A percentile compares a stretch with the other conserved stretches of the same genome.
These are phyloP conservation scores for Zanthoxylum bungeanum DNA, from an alignment of 345 rosid species.

Conservation along the genomic window DNA sequence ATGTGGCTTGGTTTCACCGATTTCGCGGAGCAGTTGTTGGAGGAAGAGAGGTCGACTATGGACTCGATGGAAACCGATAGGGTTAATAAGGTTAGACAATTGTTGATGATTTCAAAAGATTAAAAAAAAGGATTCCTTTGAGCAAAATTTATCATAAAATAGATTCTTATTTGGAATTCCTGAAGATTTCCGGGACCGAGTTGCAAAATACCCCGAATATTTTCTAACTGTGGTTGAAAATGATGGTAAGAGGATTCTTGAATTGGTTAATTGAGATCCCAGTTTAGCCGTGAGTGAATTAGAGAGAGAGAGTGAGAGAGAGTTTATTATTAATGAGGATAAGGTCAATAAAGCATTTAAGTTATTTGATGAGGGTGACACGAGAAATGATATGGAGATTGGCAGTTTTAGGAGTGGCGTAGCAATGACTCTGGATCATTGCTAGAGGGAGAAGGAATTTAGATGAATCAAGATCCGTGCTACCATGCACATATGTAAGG, in stretches of 20 bases:
- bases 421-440: neutral
- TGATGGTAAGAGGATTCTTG: constrained; percentile 70
- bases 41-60: neutral
- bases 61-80: neutral
- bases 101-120: neutral
- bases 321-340: constrained; percentile 62
- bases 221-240: constrained; percentile 46
- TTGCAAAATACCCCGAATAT: constrained; percentile 60
- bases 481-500: neutral
- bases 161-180: constrained; percentile 78
- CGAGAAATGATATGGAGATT: constrained; percentile 20
- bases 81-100: neutral
- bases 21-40: neutral
- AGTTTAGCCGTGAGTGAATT: constrained; percentile 61
- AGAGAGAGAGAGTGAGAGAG: constrained; percentile 59
- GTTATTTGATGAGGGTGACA: constrained; percentile 55
- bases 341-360: constrained; percentile 54
- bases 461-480: neutral
- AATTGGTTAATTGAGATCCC: constrained; percentile 75
- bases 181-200: constrained; percentile 79
- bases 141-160: constrained; percentile 74
- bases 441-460: neutral
- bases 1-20: constrained; percentile 1
- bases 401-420: neutral
- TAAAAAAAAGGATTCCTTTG: constrained; percentile 62